A percentile compares a stretch with the other conserved stretches of the same genome.
These are phyloP conservation scores for Microbotryum violaceum DNA, from an alignment of 1,284 basidiomycete genomes.

Conservation along the genomic window DNA sequence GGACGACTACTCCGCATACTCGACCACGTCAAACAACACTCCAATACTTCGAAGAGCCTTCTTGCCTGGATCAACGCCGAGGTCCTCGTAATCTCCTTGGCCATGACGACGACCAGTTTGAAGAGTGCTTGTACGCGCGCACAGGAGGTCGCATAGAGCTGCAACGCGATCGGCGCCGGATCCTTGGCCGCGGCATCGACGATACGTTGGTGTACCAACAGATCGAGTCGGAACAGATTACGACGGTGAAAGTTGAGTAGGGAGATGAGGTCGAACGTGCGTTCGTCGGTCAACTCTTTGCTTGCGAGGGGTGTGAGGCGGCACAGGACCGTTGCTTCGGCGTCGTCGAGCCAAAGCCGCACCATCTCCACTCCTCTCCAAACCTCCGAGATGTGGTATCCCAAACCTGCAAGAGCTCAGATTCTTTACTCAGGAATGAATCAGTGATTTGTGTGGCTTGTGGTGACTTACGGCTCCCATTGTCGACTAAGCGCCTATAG, in stretches of 20 bases:
- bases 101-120: background rate
- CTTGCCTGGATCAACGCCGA: background rate
- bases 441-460: background rate
- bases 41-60: constrained; percentile 4
- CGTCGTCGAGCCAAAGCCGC: background rate
- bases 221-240: constrained; percentile 10
- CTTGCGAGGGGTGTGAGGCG: background rate
- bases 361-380: background rate
- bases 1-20: constrained; percentile 2
- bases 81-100: background rate
- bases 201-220: constrained; percentile 17
- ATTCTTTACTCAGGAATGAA: background rate
- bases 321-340: background rate
- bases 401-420: background rate
- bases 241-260: constrained; percentile 8
- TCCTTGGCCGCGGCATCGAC: background rate
- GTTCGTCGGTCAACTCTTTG: background rate
- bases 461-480: background rate
- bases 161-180: background rate
- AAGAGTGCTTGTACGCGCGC: constrained; percentile 2
- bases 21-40: constrained; percentile 15
- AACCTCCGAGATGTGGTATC: background rate
- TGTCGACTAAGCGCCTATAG: constrained; percentile 4
- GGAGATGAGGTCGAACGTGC: constrained; percentile 11
- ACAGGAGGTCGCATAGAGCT: constrained; percentile 1